phyloP scores from a whole-genome alignment of 306 rosid species.

The Prunus dulcis region DNA sequence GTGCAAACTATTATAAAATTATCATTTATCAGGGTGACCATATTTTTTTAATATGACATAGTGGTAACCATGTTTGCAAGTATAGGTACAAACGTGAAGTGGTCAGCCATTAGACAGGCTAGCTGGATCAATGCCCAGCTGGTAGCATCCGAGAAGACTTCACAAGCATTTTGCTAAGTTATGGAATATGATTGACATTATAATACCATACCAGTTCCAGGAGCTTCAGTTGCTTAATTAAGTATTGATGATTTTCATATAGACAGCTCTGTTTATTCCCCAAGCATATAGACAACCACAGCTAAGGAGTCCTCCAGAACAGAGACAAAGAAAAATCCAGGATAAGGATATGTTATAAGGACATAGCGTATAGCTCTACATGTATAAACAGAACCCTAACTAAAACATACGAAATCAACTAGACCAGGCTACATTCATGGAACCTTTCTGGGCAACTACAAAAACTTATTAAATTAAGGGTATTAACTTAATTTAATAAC shows the following conservation, averaged over 20 bases:
- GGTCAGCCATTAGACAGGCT: conserved; percentile 14
- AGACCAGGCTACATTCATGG: conserved; percentile 12
- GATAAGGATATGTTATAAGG: neutral
- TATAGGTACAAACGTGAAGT: conserved; percentile 9
- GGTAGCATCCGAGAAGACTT: conserved; percentile 25
- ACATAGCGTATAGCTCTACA: neutral
- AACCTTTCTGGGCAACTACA: conserved; percentile 5
- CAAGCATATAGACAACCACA: conserved; percentile 16
- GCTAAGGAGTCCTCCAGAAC: conserved; percentile 17
- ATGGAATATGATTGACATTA: neutral
- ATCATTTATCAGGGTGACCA: conserved; percentile 12
- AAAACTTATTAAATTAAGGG: neutral
- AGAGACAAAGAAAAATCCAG: conserved; percentile 35
- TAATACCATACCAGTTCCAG: neutral
- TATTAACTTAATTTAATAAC: neutral
- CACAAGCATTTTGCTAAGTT: neutral
- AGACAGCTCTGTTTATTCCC: neutral
- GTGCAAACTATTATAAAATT: neutral
- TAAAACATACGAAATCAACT: neutral
- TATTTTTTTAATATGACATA: neutral
- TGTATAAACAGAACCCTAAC: neutral
- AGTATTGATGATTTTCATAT: neutral
- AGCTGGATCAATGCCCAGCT: conserved; percentile 8
- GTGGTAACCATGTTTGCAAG: conserved; percentile 14
- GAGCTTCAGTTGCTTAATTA: neutral